These are phyloP conservation scores for Globisporangium irregulare DNA, from an alignment of 352 stramenopile genomes.

Conservation along the genomic window DNA sequence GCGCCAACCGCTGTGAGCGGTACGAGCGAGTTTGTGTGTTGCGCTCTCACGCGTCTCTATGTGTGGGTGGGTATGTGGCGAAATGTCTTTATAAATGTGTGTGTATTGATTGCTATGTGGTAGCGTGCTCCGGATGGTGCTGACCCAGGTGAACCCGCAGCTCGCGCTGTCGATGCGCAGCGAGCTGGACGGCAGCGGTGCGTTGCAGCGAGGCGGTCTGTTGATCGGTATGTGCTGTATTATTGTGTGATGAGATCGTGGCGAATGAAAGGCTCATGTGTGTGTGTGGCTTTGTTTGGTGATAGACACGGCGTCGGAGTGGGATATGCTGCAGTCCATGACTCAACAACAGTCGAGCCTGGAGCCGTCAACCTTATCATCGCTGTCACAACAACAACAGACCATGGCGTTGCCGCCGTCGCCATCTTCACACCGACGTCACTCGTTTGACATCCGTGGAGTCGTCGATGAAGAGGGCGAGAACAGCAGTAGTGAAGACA, in stretches of 20 bases:
- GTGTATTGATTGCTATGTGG: not conserved
- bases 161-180: conserved; percentile 15
- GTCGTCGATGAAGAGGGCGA: not conserved
- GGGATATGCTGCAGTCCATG: conserved; percentile 21
- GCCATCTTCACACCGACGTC: conserved; percentile 1
- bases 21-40: conserved; percentile 22
- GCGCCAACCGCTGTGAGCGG: conserved; percentile 64
- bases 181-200: conserved; percentile 12
- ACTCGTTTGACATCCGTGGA: conserved; percentile 8
- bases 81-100: conserved; percentile 3
- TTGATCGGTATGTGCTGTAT: conserved; percentile 8
- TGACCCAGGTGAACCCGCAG: conserved; percentile 19
- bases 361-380: not conserved
- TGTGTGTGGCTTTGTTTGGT: not conserved
- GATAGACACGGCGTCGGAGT: conserved; percentile 16
- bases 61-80: not conserved
- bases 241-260: not conserved
- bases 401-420: not conserved
- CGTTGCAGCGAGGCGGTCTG: conserved; percentile 2
- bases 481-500: conserved; percentile 3
- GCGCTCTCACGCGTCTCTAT: conserved; percentile 1
- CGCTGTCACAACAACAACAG: not conserved
- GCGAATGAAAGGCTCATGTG: not conserved
- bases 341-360: not conserved
- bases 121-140: conserved; percentile 20